Percentiles rank a stretch among this genome's conserved stretches.
These are phyloP conservation scores for Cyclotella choctawhatcheeana DNA, from an alignment of 108 stramenopile genomes.

Conservation along the genomic window DNA sequence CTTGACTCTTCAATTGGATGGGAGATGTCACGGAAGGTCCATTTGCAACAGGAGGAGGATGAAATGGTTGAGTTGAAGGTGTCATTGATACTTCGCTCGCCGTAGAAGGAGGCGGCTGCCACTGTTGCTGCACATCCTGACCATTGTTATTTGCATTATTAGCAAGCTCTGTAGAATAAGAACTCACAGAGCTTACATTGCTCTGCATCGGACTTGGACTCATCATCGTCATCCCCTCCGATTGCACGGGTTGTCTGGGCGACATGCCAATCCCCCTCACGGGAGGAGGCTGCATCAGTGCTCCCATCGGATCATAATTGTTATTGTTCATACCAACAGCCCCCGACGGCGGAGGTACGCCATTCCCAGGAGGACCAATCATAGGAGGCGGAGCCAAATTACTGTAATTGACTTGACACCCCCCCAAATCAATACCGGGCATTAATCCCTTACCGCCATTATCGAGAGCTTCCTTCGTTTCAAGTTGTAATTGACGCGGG, in stretches of 20 bases:
- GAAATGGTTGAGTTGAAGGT: background rate
- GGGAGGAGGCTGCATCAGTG: constrained; percentile 53
- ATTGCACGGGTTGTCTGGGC: background rate
- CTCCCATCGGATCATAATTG: constrained; percentile 35
- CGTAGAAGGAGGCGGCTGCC: background rate
- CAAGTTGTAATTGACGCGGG: constrained; percentile 82
- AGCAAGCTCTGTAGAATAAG: background rate
- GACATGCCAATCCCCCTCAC: constrained; percentile 2
- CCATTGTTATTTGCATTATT: background rate
- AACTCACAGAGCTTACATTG: background rate
- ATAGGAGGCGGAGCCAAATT: constrained; percentile 72
- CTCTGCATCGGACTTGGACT: background rate
- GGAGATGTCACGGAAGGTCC: background rate
- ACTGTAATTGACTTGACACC: constrained; percentile 58
- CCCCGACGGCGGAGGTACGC: constrained; percentile 6
- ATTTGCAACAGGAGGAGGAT: background rate
- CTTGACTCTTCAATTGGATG: constrained; percentile 7
- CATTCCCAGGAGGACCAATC: constrained; percentile 15
- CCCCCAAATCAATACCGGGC: constrained; percentile 86
- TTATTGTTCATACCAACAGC: background rate
- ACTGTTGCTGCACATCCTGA: background rate
- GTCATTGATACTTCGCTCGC: background rate
- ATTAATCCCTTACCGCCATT: constrained; percentile 79
- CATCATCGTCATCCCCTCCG: background rate
- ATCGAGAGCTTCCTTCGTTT: constrained; percentile 77